Evolutionary conservation across 1,284 basidiomycete genomes (phyloP).

Genomic region (Cutaneotrichosporon sp.): DNA sequence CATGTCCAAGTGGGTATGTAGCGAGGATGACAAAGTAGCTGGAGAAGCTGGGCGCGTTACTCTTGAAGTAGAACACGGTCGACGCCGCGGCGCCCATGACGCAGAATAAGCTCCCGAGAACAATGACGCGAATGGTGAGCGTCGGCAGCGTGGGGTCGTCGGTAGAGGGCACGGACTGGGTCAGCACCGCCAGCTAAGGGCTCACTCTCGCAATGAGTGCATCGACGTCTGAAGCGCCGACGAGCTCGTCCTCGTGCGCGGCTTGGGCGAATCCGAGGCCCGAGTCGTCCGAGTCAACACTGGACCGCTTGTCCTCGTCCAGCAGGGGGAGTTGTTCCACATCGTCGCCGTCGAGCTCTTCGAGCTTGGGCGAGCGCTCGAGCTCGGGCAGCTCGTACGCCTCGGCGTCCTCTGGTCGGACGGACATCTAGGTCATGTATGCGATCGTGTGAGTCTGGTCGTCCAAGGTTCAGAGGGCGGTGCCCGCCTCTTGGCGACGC

Average conservation of each 20-base stretch:
- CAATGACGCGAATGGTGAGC: slow-evolving; percentile 57
- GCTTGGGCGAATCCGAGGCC: background rate
- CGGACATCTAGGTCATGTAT: slow-evolving; percentile 17
- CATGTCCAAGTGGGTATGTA: slow-evolving; percentile 55
- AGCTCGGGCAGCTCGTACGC: slow-evolving; percentile 45
- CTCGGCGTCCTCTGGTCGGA: slow-evolving; percentile 37
- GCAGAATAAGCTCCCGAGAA: slow-evolving; percentile 60
- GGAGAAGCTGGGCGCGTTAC: slow-evolving; percentile 58
- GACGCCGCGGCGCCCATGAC: slow-evolving; percentile 57
- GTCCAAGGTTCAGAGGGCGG: background rate
- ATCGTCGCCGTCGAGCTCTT: slow-evolving; percentile 13
- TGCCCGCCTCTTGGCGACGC: background rate
- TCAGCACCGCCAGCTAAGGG: background rate
- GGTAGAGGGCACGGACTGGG: slow-evolving; percentile 57
- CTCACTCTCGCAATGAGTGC: slow-evolving; percentile 42
- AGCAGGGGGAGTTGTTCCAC: slow-evolving; percentile 15
- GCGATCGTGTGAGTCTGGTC: background rate
- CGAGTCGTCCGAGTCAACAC: slow-evolving; percentile 15
- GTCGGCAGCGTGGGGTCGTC: slow-evolving; percentile 60
- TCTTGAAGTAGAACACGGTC: slow-evolving; percentile 57
- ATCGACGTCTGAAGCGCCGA: slow-evolving; percentile 34
- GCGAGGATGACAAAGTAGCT: slow-evolving; percentile 60
- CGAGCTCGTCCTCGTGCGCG: slow-evolving; percentile 12
- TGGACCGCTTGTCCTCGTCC: slow-evolving; percentile 11
- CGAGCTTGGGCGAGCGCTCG: slow-evolving; percentile 15